phyloP scores from a whole-genome alignment of 352 stramenopile genomes.

The Phytopythium ostracodes region DNA sequence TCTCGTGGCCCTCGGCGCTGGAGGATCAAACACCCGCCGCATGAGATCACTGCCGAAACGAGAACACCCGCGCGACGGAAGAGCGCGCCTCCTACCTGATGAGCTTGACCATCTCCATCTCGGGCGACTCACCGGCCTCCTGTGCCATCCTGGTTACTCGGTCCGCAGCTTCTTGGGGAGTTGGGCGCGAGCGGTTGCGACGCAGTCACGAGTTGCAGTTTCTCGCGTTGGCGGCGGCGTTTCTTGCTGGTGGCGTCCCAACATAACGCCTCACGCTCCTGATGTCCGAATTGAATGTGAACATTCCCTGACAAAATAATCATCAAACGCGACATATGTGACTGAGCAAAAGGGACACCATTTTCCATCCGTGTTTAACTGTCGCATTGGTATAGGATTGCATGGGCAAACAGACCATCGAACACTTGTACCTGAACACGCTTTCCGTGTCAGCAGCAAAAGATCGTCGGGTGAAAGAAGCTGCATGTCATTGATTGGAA shows the following conservation, averaged over 20 bases:
- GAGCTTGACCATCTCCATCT: constrained; percentile 77
- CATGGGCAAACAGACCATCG: too few relatives aligned
- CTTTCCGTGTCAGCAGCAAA: not conserved
- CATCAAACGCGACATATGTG: not conserved
- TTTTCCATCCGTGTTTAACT: not conserved
- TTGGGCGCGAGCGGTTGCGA: not conserved
- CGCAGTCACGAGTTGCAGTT: not conserved
- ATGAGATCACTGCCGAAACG: too few relatives aligned
- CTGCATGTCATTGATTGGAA: not conserved
- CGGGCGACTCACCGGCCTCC: constrained; percentile 31
- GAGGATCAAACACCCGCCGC: too few relatives aligned
- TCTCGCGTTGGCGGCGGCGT: not conserved
- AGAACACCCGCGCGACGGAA: too few relatives aligned
- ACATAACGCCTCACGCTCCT: not conserved
- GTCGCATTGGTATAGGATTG: not conserved
- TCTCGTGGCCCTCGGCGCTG: constrained; percentile 94
- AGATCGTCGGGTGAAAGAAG: not conserved
- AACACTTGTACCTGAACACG: not conserved
- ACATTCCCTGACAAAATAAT: not conserved
- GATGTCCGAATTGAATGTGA: not conserved
- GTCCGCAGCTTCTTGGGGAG: not conserved
- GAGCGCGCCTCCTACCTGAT: constrained; percentile 77
- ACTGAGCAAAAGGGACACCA: not conserved
- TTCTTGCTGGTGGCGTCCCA: not conserved
- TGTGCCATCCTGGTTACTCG: constrained; percentile 38